Evolutionary conservation across 1,284 basidiomycete species (phyloP).

Genomic region (Boletellus deceptivus): DNA sequence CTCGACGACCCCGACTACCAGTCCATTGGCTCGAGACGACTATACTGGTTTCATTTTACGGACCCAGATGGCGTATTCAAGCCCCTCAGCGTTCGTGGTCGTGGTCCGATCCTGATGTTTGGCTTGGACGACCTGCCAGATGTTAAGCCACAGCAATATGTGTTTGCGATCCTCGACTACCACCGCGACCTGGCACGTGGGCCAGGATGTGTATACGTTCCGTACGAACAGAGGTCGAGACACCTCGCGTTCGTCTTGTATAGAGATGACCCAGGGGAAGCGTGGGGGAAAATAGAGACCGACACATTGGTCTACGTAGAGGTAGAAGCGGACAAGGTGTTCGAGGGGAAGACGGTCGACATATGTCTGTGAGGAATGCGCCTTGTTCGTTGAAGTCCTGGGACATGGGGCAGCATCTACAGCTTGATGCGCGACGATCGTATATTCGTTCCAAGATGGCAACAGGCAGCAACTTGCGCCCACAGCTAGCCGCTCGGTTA

Average conservation of each 20-base stretch:
- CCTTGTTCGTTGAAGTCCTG: no score
- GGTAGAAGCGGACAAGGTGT: neutral
- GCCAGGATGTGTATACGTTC: slow-evolving; percentile 5
- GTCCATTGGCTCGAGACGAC: neutral
- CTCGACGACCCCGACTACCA: slow-evolving; percentile 1
- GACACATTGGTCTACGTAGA: slow-evolving; percentile 5
- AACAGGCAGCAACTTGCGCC: no score
- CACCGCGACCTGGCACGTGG: slow-evolving; percentile 8
- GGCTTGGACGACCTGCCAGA: neutral
- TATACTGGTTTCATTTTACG: slow-evolving; percentile 5
- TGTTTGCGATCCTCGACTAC: slow-evolving; percentile 10
- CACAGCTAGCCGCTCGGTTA: no score
- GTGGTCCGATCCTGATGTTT: slow-evolving; percentile 4
- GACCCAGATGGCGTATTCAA: slow-evolving; percentile 5
- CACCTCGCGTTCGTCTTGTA: slow-evolving; percentile 7
- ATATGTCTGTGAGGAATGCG: slow-evolving; percentile 1
- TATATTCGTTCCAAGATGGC: no score
- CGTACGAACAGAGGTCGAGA: slow-evolving; percentile 4
- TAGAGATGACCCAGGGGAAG: slow-evolving; percentile 7
- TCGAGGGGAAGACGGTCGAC: neutral
- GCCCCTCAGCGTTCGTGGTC: slow-evolving; percentile 5
- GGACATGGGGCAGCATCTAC: no score
- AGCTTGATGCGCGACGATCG: no score
- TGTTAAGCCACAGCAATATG: neutral
- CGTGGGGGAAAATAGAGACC: slow-evolving; percentile 7